A percentile compares a stretch with the other conserved stretches of the same genome.
These are phyloP conservation scores for Rubia peregrina DNA, from an alignment of 305 asterid species.

Conservation along the genomic window DNA sequence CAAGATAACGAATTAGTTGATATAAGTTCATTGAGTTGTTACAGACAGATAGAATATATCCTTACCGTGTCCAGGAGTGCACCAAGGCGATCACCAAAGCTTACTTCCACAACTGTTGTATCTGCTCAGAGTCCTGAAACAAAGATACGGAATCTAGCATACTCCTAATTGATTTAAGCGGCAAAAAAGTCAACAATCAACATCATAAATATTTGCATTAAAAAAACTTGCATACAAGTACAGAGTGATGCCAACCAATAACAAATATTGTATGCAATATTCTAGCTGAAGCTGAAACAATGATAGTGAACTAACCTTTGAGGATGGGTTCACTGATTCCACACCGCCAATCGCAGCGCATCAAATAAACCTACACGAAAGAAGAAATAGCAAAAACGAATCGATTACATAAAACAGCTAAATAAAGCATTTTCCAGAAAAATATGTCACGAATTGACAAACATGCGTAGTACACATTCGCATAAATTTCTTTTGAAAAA, in stretches of 20 bases:
- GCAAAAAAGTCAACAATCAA: not conserved
- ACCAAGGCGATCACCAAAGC: constrained; percentile 99
- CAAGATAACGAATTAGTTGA: constrained; percentile 16
- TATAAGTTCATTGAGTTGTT: constrained; percentile 12
- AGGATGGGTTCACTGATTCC: constrained; percentile 38
- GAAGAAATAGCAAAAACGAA: constrained; percentile 4
- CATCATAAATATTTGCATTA: not conserved
- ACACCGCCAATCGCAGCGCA: constrained; percentile 57
- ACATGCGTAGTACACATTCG: not conserved
- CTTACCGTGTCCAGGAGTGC: constrained; percentile 91
- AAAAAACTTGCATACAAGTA: not conserved
- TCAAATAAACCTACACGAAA: constrained; percentile 39
- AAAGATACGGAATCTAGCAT: not conserved
- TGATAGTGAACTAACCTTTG: constrained; percentile 38
- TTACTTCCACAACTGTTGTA: constrained; percentile 76
- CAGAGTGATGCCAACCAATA: not conserved
- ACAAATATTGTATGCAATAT: not conserved
- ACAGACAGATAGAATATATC: constrained; percentile 7
- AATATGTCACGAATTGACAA: not conserved
- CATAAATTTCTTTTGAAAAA: not conserved
- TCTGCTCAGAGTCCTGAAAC: constrained; percentile 37
- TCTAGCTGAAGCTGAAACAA: not conserved
- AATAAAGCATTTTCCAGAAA: not conserved
- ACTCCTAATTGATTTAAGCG: not conserved
- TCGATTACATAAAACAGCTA: not conserved